Conservation (phyloP, 2,329 filamentous ascomycete genomes). For the Claviceps quebecensis region DNA sequence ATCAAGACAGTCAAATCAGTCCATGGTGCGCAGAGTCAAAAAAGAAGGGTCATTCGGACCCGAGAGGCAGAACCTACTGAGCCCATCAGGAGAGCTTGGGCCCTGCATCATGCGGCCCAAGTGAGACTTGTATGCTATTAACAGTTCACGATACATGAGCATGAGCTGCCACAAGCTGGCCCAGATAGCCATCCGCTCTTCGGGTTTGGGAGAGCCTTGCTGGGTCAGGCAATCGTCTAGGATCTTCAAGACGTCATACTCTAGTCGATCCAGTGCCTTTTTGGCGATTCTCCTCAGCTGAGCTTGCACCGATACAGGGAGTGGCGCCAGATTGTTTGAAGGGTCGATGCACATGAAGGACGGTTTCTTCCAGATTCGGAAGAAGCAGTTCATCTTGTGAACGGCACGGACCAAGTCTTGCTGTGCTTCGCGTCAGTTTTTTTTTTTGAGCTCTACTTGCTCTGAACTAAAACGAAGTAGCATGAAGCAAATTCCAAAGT, state of each 20-base stretch:
- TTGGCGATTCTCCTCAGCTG: conserved; percentile 26
- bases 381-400: conserved; percentile 34
- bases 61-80: conserved; percentile 5
- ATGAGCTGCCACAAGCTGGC: conserved; percentile 35
- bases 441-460: neutral
- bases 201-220: conserved; percentile 22
- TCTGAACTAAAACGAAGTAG: neutral
- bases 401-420: conserved; percentile 28
- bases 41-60: neutral
- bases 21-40: neutral
- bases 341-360: conserved; percentile 28
- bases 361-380: conserved; percentile 32
- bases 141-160: conserved; percentile 32
- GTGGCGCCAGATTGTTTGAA: conserved; percentile 20
- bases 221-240: conserved; percentile 26
- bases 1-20: neutral
- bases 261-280: conserved; percentile 21
- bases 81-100: conserved; percentile 10
- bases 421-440: conserved; percentile 16
- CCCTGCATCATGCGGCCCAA: conserved; percentile 13
- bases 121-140: conserved; percentile 17
- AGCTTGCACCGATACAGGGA: conserved; percentile 27
- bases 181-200: conserved; percentile 32
- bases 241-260: conserved; percentile 25
- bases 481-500: neutral